Percentiles rank a stretch among this genome's conserved stretches.
These are phyloP conservation scores for Aspergillus taichungensis DNA, from an alignment of 495 filamentous ascomycete genomes.

Conservation along the genomic window DNA sequence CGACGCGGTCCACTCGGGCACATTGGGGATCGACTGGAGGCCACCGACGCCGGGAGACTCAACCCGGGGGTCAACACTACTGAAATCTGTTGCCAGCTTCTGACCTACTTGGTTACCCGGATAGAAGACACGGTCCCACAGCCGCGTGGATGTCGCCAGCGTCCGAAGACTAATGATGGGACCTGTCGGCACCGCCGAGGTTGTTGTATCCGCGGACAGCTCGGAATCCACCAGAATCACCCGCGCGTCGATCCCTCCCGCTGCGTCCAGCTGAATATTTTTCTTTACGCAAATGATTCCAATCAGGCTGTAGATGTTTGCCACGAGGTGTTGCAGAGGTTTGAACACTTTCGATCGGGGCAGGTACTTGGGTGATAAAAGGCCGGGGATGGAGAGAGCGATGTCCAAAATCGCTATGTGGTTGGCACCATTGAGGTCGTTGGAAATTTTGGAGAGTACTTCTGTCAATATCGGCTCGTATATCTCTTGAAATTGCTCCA, in stretches of 20 bases:
- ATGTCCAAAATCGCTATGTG: slow-evolving; percentile 33
- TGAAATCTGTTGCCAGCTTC: slow-evolving; percentile 23
- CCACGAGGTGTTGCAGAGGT: slow-evolving; percentile 60
- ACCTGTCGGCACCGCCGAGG: slow-evolving; percentile 37
- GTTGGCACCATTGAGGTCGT: slow-evolving; percentile 20
- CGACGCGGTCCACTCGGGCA: slow-evolving; percentile 18
- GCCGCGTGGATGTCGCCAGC: slow-evolving; percentile 52
- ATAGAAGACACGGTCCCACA: slow-evolving; percentile 65
- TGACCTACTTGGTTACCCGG: slow-evolving; percentile 52
- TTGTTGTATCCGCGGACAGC: slow-evolving; percentile 13
- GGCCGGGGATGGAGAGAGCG: slow-evolving; percentile 31
- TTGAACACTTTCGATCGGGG: slow-evolving; percentile 50
- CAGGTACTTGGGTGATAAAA: slow-evolving; percentile 27
- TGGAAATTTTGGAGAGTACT: slow-evolving; percentile 21
- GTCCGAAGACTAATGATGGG: slow-evolving; percentile 57
- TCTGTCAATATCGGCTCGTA: slow-evolving; percentile 33
- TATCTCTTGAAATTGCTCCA: slow-evolving; percentile 28
- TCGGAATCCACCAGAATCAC: slow-evolving; percentile 62
- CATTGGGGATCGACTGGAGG: slow-evolving; percentile 23
- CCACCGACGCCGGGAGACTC: slow-evolving; percentile 15
- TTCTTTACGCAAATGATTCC: slow-evolving; percentile 55
- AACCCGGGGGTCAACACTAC: slow-evolving; percentile 11
- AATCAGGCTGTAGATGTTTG: slow-evolving; percentile 70
- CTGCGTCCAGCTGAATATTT: slow-evolving; percentile 52
- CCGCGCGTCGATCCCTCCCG: slow-evolving; percentile 68